Base-by-base conservation (phyloP, 1,139 yeast genomes). In the Suhomyces bokatorum region DNA sequence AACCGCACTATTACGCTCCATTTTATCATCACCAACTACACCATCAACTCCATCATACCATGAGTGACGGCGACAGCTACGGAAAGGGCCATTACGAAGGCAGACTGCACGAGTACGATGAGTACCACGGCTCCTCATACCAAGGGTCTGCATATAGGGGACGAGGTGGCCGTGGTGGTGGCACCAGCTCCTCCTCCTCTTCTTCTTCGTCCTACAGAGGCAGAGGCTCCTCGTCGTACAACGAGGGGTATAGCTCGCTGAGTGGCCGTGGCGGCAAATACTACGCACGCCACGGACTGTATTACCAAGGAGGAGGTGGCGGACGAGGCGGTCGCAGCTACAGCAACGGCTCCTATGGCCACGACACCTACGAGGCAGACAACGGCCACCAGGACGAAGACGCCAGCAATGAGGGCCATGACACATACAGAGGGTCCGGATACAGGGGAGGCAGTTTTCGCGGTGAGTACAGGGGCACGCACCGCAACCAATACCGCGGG, bases 391-490 rank as follows among this genome's bases (percentile, higher is more conserved):
- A 45, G 27, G 39, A 24, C 29, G 44, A 40, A 10, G 34, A 31
- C 6, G 13, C 27, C n/a, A 37, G 35, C 14, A 27, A 37, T 1
- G 35, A 32, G 4, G 34, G 26, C 9, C 32, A 43, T 29, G 48
- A 44, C 17, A 34, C 46, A 6, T 46, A 46, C 40, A 43, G 47
- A 11, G 50, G 50, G 8, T 35, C 45, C 3, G 41, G 44, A 13
- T 45, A 42, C 37, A 29, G 46, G 22, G 46, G 36, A 9, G 30
- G 42, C n/a, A 28, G 41, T 10, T 29, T 22, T 30, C 32, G 47
- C 4, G 44, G 44, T 6, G 43, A 36, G 11, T 33, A 37, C 31
- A n/a, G 44, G 16, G 40, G 42, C 26, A 20, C 38, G 8, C 35
- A 36, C 27, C 35, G 49, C 6, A 48, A 45, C 4, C 16, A 27